Evolutionary conservation across 257 asterid species (phyloP).

Genomic region (Echites panduratus): DNA sequence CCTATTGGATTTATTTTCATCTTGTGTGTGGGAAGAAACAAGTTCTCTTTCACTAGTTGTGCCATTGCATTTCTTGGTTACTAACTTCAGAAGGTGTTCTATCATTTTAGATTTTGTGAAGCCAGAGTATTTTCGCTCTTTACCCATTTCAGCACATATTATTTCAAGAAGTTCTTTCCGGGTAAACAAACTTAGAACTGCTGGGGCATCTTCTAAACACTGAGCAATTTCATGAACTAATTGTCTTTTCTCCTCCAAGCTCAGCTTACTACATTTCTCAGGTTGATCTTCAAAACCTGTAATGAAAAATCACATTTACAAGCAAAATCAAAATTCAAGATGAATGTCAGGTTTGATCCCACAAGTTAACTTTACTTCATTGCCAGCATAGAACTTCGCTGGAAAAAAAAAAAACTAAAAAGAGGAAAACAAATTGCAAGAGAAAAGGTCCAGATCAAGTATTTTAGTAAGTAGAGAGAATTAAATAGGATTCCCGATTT

Average conservation of each 20-base stretch:
- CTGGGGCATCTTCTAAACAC: slow-evolving; percentile 56
- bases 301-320: slow-evolving; percentile 6
- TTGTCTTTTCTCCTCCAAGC: slow-evolving; percentile 63
- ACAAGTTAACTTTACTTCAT: background rate
- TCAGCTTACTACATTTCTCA: slow-evolving; percentile 47
- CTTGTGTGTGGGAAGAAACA: slow-evolving; percentile 26
- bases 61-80: slow-evolving; percentile 37
- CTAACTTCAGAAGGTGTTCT: slow-evolving; percentile 51
- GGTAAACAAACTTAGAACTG: slow-evolving; percentile 54
- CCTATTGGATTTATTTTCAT: slow-evolving; percentile 45
- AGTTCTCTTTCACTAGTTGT: slow-evolving; percentile 18
- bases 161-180: slow-evolving; percentile 63
- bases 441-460: background rate
- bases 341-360: background rate
- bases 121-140: slow-evolving; percentile 62
- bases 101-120: slow-evolving; percentile 55
- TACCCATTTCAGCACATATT: slow-evolving; percentile 70
- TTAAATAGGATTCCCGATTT: background rate
- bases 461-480: background rate
- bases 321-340: background rate
- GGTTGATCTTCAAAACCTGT: slow-evolving; percentile 52
- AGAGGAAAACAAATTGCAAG: background rate
- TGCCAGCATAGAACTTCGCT: background rate
- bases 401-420: background rate
- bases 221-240: slow-evolving; percentile 53